Base-by-base conservation (phyloP, 352 stramenopile species). In the Globisporangium parvum region DNA sequence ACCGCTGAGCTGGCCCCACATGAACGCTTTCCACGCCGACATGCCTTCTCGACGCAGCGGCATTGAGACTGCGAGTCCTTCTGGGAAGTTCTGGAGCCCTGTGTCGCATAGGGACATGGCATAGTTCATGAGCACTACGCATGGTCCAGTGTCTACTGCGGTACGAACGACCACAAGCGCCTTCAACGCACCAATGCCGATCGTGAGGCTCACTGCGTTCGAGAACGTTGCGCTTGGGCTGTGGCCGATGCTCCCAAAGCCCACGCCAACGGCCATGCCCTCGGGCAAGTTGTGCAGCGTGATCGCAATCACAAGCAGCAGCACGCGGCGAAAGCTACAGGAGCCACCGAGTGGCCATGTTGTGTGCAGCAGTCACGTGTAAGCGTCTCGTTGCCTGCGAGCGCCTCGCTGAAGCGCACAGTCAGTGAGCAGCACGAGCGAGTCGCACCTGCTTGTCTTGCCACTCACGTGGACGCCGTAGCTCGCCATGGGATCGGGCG, bases 201-300 rank as follows among this genome's bases (percentile, higher is more conserved):
- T 87, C 0, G 87, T 88, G 40, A 96, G 69, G 55, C 90, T 93
- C 39, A 92, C 73, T 10, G 88, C 88, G 53, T 90, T 93, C 41
- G 63, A 62, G 50, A 95, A 92, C 31, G 67, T 95, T 20, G 83
- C 81, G 40, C 71, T 75, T 11, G 65, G 44, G 53, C 73, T 91
- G 47, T 91, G 76, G 0, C 80, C 87, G 41, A 91, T 64, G 56
- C 83, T 93, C 24, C 86, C 88, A 60, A 96, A 96, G n/a, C 85
- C 88, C 39, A 96, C 88, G 17, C 88, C 88, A 17, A 96, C 87
- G 0, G 88, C 88, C 75, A 96, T 91, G 26, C 86, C 88, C 59
- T 96, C 88, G 0, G 88, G 88, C 17, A 96, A 71, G 67, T 96
- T 96, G 67, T 96, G 88, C 45, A 96, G 62, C 39, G 88, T 96